Evolutionary conservation across 495 filamentous ascomycete species (phyloP), one percentile per base, ranked within the genome.

Genomic region (Neurospora pannonica): DNA sequence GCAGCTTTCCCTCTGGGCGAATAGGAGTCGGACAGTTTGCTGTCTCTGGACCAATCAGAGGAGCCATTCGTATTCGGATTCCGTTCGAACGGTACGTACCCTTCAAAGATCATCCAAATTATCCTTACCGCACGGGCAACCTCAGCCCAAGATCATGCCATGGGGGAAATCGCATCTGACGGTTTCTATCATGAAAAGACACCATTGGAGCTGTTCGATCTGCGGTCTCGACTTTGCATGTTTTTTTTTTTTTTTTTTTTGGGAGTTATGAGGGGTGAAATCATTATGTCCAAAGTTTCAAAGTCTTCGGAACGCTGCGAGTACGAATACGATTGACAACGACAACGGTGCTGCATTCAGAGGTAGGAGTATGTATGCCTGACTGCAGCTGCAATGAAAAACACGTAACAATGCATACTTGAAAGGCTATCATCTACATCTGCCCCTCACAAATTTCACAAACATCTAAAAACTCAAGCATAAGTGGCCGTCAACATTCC

Each of bases 31-130:
- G 34, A 15, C 38, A 60, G 31, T 34, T n/a, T 72, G n/a, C 2
- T 6, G 43, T n/a, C 15, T n/a, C 28, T 39, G 37, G 70, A 43
- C 78, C 79, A 81, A 80, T 78, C 73, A 80, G 39, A 48, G 42
- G 1, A 9, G 38, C 28, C 19, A 1, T 69, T 80, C 80, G 80
- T 82, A 82, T 82, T 82, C 80, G 80, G 43, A 75, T 82, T 78
- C 74, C 28, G n/a, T 13, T 38, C 75, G 62, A 70, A 24, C 31
- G 34, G 76, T 72, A 76, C 74, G 46, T 67, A 43, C 54, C 54
- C 28, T 67, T 19, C 28, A 19, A 34, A 67, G 48, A 60, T 60
- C 21, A 15, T 60, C 54, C 24, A 67, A 67, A 67, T 34, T 9
- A 36, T 34, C 15, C 28, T 67, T 34, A 17, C 54, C 54, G 15